Evolutionary conservation across 768 basidiomycete genomes (phyloP), one percentile per base, ranked within the genome.

Genomic region (Thelephora aurantiotincta): DNA sequence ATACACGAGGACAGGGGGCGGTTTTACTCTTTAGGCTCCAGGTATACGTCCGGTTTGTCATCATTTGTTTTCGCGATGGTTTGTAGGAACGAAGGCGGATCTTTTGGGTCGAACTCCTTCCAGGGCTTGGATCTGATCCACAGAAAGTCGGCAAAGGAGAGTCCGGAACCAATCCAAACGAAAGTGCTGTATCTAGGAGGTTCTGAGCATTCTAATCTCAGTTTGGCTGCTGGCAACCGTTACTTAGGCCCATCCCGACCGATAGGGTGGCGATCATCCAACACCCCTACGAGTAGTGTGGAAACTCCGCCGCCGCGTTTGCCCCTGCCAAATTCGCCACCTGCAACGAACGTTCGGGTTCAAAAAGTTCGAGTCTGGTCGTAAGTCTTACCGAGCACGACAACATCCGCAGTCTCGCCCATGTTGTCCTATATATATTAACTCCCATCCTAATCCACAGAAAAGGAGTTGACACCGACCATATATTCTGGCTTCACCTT

Each of bases 321-420:
- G 13, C 96, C 82, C 43, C 74, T 76, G 3, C 96, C 96, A 58
- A 89, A 97, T 57, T 89, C 85, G 1, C 84, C 94, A 49, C 75
- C 90, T 89, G 44, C 43, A 20, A 33, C 19, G 41, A n/a, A 44
- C 41, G n/a, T 38, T 1, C 34, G 12, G 47, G 18, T 55, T 47
- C 22, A n/a, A 22, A 20, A 36, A 26, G 26, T 34, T 9, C 33
- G 49, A 35, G 7, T 14, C n/a, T 2, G 9, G 20, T 18, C n/a
- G 19, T 35, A 11, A 35, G 3, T 56, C 79, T 52, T 58, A 82
- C 89, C 88, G 33, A 98, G 78, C 19, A 98, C 91, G 6, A 98
- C 65, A 1, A 94, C 77, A 55, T 97, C 94, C 2, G 93, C 81
- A 0, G 85, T 92, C 65, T 96, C 91, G 6, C 88, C 90, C 74